Percentiles rank a stretch among this genome's conserved stretches.
Conservation (phyloP, 805 yeast species). For the Saccharomyces eubayanus region DNA sequence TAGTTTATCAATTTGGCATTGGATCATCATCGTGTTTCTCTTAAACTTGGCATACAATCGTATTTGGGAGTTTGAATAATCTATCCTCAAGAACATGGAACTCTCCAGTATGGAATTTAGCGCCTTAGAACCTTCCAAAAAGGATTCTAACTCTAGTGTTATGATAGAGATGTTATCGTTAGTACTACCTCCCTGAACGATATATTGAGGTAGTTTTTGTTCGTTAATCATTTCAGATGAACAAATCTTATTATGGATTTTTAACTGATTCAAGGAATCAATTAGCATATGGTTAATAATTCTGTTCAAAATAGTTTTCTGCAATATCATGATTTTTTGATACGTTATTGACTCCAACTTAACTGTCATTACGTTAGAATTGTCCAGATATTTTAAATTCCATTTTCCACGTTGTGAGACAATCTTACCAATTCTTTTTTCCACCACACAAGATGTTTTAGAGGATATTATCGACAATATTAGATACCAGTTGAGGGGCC, state of each 20-base stretch:
- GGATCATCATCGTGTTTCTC: conserved; percentile 24
- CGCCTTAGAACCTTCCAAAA: conserved; percentile 25
- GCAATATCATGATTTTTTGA: conserved; percentile 26
- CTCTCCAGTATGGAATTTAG: conserved; percentile 23
- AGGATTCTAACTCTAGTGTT: conserved; percentile 25
- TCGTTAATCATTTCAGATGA: conserved; percentile 9
- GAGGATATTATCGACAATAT: conserved; percentile 29
- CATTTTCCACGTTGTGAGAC: conserved; percentile 26
- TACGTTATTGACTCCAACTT: conserved; percentile 30
- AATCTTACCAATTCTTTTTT: conserved; percentile 29
- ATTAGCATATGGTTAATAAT: conserved; percentile 31
- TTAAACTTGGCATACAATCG: conserved; percentile 28
- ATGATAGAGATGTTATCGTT: conserved; percentile 20
- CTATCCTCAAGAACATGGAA: conserved; percentile 28
- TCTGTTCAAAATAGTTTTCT: conserved; percentile 26
- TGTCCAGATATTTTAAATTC: conserved; percentile 27
- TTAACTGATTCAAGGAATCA: conserved; percentile 29
- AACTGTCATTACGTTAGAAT: conserved; percentile 15
- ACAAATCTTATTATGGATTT: conserved; percentile 24
- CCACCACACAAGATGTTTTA: conserved; percentile 26
- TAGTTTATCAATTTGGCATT: conserved; percentile 25
- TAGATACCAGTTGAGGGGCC: conserved; percentile 33
- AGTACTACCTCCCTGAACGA: conserved; percentile 3
- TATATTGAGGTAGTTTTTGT: conserved; percentile 18
- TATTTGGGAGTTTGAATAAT: conserved; percentile 24